Base-by-base conservation (phyloP, 257 asterid species). In the Nicotiana knightiana region DNA sequence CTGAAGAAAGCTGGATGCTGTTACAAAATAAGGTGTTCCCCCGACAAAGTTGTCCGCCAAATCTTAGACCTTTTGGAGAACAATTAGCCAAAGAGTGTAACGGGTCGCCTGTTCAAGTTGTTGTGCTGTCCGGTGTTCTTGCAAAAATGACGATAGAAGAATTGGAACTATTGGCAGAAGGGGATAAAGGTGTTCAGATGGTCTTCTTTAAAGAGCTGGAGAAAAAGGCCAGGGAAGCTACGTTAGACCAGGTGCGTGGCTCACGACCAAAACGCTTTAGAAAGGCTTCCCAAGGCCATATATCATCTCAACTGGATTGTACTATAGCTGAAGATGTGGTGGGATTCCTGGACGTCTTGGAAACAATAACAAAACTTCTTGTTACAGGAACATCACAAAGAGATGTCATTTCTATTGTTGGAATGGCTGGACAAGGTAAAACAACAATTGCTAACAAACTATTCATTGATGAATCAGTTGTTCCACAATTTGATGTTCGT, bases 371-470 rank as follows among this genome's bases (percentile, higher is more conserved):
- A 16, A 21, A 57, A 10, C 21, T 17, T 17, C 63, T 57, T 57
- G 63, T 57, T 17, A 57, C 26, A 57, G 63, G 63, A 21, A 57
- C 63, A 7, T 2, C 63, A 17, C 24, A 65, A 13, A 26, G 35
- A 24, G 35, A 33, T 65, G 73, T 65, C 43, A 10, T 80, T 4
- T 79, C 88, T 13, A 73, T 82, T 82, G 84, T 79, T 15, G 88
- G 86, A 32, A 85, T 82, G 77, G 85, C 86, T 6, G 88, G 88
- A 26, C 37, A 8, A 16, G 86, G 89, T 4, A 88, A 88, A 85
- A 88, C 89, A 24, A 88, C 89, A 26, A n/a, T 88, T 1, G 87
- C 86, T 37, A 84, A 59, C 28, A 61, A 58, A 39, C 48, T 81
- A 5, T 88, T 37, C 39, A 75, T 55, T 0, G 85, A 86, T 77